Conservation (phyloP, 1,284 basidiomycete species). For the Moesziomyces sp. region DNA sequence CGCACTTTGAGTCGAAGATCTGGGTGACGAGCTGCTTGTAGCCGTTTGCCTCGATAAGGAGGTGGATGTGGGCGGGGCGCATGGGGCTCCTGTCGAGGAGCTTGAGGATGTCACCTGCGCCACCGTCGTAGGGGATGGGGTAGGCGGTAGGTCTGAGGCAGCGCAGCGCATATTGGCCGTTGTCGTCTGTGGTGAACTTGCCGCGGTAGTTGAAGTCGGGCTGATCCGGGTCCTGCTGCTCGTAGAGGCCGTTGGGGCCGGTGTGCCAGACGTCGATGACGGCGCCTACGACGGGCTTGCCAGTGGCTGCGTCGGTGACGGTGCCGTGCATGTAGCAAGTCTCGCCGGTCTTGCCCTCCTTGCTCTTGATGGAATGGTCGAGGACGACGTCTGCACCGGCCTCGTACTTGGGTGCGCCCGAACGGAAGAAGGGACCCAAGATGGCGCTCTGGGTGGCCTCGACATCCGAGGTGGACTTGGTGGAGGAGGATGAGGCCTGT, state of each 20-base stretch:
- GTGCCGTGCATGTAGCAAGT: slow-evolving; percentile 64
- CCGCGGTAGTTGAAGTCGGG: slow-evolving; percentile 67
- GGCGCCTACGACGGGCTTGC: slow-evolving; percentile 66
- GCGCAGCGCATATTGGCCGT: slow-evolving; percentile 65
- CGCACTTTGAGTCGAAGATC: slow-evolving; percentile 67
- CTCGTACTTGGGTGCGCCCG: slow-evolving; percentile 62
- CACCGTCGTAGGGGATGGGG: slow-evolving; percentile 68
- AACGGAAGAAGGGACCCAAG: slow-evolving; percentile 67
- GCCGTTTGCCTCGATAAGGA: slow-evolving; percentile 33
- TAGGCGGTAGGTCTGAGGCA: slow-evolving; percentile 68
- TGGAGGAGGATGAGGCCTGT: slow-evolving; percentile 32
- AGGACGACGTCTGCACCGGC: slow-evolving; percentile 60
- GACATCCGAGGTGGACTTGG: slow-evolving; percentile 10
- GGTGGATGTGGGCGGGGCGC: slow-evolving; percentile 69
- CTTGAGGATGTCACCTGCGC: slow-evolving; percentile 67
- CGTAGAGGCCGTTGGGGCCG: slow-evolving; percentile 69
- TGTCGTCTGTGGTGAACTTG: slow-evolving; percentile 64
- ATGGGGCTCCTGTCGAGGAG: slow-evolving; percentile 68
- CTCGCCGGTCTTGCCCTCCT: slow-evolving; percentile 59
- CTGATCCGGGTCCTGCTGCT: slow-evolving; percentile 67
- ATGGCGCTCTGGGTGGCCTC: slow-evolving; percentile 62
- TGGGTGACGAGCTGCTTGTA: slow-evolving; percentile 47
- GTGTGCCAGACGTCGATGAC: slow-evolving; percentile 69
- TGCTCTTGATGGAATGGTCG: slow-evolving; percentile 57
- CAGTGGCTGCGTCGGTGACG: slow-evolving; percentile 61